Evolutionary conservation across 2,329 filamentous ascomycete species (phyloP).

Genomic region (Sporothrix mexicana): DNA sequence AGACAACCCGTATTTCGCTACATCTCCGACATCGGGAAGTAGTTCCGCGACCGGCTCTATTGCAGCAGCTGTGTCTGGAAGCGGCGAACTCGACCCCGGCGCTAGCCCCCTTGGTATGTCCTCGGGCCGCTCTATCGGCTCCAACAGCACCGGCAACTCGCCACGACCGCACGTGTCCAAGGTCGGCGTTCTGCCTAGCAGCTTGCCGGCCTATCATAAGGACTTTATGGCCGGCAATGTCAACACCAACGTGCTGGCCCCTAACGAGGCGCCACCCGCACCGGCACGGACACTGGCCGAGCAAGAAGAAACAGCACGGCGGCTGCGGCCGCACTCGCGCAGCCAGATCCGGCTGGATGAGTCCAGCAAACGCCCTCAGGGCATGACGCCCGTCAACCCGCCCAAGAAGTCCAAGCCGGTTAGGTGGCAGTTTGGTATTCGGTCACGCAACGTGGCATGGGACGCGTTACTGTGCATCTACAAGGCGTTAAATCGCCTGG

Average conservation of each 20-base stretch:
- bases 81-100: conserved; percentile 45
- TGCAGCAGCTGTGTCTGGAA: conserved; percentile 53
- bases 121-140: conserved; percentile 60
- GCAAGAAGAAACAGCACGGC: conserved; percentile 78
- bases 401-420: conserved; percentile 78
- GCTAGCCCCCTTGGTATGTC: conserved; percentile 61
- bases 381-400: conserved; percentile 67
- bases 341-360: conserved; percentile 73
- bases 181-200: conserved; percentile 89
- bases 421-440: conserved; percentile 97
- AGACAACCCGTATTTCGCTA: conserved; percentile 52
- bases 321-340: conserved; percentile 84
- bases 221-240: conserved; percentile 75
- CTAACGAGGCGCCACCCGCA: conserved; percentile 56
- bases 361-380: conserved; percentile 62
- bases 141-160: conserved; percentile 54
- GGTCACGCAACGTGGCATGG: conserved; percentile 89
- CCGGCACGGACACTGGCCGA: conserved; percentile 70
- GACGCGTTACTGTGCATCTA: conserved; percentile 96
- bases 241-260: conserved; percentile 53
- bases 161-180: conserved; percentile 74
- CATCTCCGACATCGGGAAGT: conserved; percentile 56
- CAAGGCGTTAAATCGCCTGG: conserved; percentile 84
- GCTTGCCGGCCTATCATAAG: conserved; percentile 86
- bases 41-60: conserved; percentile 62